phyloP scores from a whole-genome alignment of 352 stramenopile species.

The Phytophthora meadii region DNA sequence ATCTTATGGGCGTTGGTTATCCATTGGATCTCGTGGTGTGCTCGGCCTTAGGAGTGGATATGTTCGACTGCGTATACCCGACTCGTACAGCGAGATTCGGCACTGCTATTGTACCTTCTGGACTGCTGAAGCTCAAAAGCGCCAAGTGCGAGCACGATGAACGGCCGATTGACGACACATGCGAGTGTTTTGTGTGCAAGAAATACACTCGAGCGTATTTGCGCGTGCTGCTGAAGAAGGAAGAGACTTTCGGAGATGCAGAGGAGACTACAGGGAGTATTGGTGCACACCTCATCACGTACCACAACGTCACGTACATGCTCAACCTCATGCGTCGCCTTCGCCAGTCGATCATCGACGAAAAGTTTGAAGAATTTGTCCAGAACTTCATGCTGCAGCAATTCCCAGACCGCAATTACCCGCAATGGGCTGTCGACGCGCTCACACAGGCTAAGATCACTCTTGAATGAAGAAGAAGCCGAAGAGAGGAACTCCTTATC shows the following conservation, averaged over 20 bases:
- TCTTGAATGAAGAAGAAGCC: conserved; percentile 19
- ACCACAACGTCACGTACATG: conserved; percentile 90
- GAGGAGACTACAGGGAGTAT: conserved; percentile 48
- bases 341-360: conserved; percentile 79
- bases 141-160: conserved; percentile 63
- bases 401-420: conserved; percentile 62
- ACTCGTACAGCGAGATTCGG: conserved; percentile 96
- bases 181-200: conserved; percentile 76
- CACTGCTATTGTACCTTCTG: conserved; percentile 87
- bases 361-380: conserved; percentile 75
- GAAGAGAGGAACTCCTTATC: conserved; percentile 4
- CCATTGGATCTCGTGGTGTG: conserved; percentile 97
- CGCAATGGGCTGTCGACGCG: conserved; percentile 75
- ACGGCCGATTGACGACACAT: conserved; percentile 72
- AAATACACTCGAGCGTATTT: conserved; percentile 79
- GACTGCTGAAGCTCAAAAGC: conserved; percentile 76
- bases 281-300: conserved; percentile 75
- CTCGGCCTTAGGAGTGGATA: conserved; percentile 96
- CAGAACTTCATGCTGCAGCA: conserved; percentile 80
- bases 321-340: conserved; percentile 77
- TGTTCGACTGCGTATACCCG: conserved; percentile 98
- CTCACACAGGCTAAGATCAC: conserved; percentile 67
- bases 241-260: conserved; percentile 46
- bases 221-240: conserved; percentile 74
- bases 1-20: conserved; percentile 99